Evolutionary conservation across 306 rosid species (phyloP), one percentile per base, ranked within the genome.

Genomic region (Alnus rubra): DNA sequence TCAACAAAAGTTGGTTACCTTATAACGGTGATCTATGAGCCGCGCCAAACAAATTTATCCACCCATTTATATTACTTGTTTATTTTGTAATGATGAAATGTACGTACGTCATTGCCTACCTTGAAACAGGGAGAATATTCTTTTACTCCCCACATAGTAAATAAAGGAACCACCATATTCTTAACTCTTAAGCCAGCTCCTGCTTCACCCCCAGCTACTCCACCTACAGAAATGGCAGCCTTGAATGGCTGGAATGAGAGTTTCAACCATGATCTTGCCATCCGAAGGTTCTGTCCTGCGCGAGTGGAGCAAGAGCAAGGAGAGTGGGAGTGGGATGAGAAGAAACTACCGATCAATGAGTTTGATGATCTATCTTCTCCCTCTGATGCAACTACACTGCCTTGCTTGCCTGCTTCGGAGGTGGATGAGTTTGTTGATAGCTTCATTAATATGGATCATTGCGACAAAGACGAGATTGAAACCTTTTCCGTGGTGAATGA

Each of bases 361-460:
- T 23, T 23, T 23, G 28, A 23, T 33, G 37, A 33, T 33, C 59
- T 81, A 5, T 84, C 80, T 58, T 88, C 83, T 59, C 78, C 74
- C 53, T 82, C 85, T 75, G 81, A 83, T 62, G 76, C 78, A 13
- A 49, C 85, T 16, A 30, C 73, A 44, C 76, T 81, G 79, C 89
- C 88, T 68, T 87, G 80, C 76, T 83, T 90, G 85, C 77, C 87
- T 73, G 82, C 94, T 42, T 88, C 94, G 42, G 90, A 89, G 74
- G 82, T 88, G 4, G 92, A 93, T 69, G 93, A 89, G 7, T 91
- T 93, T 77, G 94, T 91, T 39, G 97, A 86, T 31, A 91, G 98
- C 90, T 82, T 90, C 90, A 89, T 89, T 81, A 91, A 89, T 76
- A 85, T 84, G 88, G 93, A 93, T 74, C 89, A 84, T 13, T 77